Evolutionary conservation across 441 rosid genomes (phyloP).

Genomic region (Adansonia grandidieri): DNA sequence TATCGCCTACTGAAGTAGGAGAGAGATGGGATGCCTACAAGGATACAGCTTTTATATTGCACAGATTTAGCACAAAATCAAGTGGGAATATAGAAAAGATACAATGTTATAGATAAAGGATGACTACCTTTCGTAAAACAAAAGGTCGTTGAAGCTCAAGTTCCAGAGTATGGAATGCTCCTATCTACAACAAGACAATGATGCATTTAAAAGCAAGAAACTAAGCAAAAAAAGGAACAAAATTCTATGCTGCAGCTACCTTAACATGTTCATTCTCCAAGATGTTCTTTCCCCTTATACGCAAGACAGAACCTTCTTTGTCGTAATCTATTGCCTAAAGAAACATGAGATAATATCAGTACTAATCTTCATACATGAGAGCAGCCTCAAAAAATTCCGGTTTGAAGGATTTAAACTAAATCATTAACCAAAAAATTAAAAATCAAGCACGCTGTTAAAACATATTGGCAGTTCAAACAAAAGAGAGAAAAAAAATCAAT

Average conservation of each 20-base stretch:
- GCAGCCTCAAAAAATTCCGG: not conserved
- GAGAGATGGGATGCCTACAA: not conserved
- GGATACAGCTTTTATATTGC: not conserved
- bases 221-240: not conserved
- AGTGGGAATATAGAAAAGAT: not conserved
- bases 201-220: slow-evolving; percentile 20
- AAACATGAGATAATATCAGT: slow-evolving; percentile 12
- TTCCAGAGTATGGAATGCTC: slow-evolving; percentile 91
- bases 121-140: slow-evolving; percentile 81
- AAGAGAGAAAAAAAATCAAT: not conserved
- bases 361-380: not conserved
- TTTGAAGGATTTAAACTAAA: not conserved
- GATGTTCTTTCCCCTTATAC: slow-evolving; percentile 91
- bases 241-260: slow-evolving; percentile 42
- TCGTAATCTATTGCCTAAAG: slow-evolving; percentile 78
- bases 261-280: slow-evolving; percentile 86
- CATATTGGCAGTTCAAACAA: not conserved
- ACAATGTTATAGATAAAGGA: not conserved
- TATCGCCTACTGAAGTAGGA: not conserved
- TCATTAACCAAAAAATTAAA: not conserved
- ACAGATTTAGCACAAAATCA: not conserved
- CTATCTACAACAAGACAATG: slow-evolving; percentile 61
- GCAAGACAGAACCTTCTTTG: slow-evolving; percentile 72
- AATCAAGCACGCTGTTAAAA: not conserved
- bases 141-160: slow-evolving; percentile 83